phyloP scores from a whole-genome alignment of 768 basidiomycete species.

The Russula vinacea region DNA sequence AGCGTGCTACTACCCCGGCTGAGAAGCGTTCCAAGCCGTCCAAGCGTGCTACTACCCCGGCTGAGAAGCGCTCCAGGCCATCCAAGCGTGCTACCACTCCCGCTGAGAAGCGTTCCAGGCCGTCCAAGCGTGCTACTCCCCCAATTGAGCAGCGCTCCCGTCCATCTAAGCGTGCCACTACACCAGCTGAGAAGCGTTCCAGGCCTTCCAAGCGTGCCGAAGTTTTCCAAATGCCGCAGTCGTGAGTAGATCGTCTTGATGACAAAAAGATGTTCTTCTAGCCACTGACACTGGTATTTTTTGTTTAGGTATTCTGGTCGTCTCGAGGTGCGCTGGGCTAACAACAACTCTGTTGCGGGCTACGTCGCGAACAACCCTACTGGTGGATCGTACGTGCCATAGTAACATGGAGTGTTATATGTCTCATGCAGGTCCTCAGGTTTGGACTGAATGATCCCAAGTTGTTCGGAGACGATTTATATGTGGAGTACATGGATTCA shows the following conservation, averaged over 20 bases:
- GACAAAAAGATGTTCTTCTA: background rate
- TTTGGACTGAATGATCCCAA: background rate
- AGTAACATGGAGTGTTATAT: background rate
- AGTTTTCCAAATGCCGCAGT: background rate
- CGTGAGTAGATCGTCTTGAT: background rate
- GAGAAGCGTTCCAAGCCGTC: background rate
- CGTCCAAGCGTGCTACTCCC: too few relatives aligned
- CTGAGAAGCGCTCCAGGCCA: background rate
- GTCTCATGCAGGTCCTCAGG: background rate
- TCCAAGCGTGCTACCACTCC: background rate
- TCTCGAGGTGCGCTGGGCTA: background rate
- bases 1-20: background rate
- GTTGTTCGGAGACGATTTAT: background rate
- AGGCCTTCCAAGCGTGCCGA: background rate
- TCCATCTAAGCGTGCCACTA: background rate
- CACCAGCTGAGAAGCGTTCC: background rate
- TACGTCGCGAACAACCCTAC: background rate
- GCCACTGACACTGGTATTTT: background rate
- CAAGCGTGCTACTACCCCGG: background rate
- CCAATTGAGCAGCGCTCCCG: too few relatives aligned
- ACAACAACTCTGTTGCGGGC: background rate
- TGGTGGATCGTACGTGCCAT: background rate
- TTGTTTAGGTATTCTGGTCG: background rate
- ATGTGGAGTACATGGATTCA: background rate
- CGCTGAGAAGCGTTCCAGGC: too few relatives aligned